Evolutionary conservation across 441 rosid species (phyloP), one percentile per base, ranked within the genome.

Genomic region (Raphanus hybrid): DNA sequence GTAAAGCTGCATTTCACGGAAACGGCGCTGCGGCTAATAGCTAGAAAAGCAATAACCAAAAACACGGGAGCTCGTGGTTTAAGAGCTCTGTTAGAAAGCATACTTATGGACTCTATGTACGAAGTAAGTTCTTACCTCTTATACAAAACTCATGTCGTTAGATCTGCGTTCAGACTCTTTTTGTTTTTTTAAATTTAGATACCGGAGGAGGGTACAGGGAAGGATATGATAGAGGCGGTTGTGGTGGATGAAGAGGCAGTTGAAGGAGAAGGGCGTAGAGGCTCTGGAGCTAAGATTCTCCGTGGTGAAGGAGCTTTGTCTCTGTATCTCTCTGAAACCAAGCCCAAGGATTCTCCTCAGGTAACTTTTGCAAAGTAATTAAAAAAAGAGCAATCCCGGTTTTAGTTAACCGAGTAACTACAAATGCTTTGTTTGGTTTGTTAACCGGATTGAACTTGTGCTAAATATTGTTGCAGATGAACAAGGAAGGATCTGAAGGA

Each of bases 61-160:
- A 96, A 90, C 80, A 93, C 98, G 0, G 99, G 98, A 64, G 99
- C 99, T 50, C 88, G 98, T 27, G 99, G 96, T 39, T 86, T 96
- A 80, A 85, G 99, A 68, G 75, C 98, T 64, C 84, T 96, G 60
- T 78, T 96, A 68, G 99, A 96, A 84, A 93, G 72, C 74, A 90
- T 92, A 70, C 88, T 96, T 84, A 88, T 93, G 97, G 98, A 93
- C 60, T 85, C 99, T 70, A 96, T 96, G 99, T 93, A 92, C 55
- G 99, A 96, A 97, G 99, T 92, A 85, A 50, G 45, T 32, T 14
- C 62, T 50, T 55, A 3, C 62, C 26, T 23, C 26, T 23, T 23
- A 23, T 23, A n/a, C n/a, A n/a, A n/a, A n/a, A n/a, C n/a, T n/a
- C n/a, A n/a, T n/a, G n/a, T n/a, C 26, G 26, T 23, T 23, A 23